Base-by-base conservation (phyloP, 768 basidiomycete species). In the Leccinum longicurvipes region DNA sequence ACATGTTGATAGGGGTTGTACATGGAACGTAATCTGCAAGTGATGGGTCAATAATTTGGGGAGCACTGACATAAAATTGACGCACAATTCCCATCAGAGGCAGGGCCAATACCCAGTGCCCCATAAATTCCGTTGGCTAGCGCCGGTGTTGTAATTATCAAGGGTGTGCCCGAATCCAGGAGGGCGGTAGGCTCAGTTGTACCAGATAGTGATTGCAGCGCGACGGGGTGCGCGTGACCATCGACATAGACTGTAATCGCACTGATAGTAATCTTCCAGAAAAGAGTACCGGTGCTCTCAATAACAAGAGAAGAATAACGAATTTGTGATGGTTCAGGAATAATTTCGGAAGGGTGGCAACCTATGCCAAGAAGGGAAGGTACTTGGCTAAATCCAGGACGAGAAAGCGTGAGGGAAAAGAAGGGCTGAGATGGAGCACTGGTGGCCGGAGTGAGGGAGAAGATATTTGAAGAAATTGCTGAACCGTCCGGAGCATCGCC, bases 101-200 rank as follows among this genome's bases (percentile, higher is more conserved):
- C 79, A 8, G 87, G 85, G 21, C 68, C 62, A 25, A 91, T 73
- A 1, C 84, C 86, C 51, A 89, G 72, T 4, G 89, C 86, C 9
- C 89, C 89, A 56, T 91, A 92, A 19, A 91, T 86, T 6, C 77
- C 89, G 60, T 92, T 86, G 15, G 89, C 86, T 19, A 92, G 75
- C 3, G 62, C 51, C 4, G 74, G 71, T 0, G 84, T 82, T 6
- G 87, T 80, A 1, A 92, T 66, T 49, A 92, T 90, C 14, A 79
- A 54, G 0, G 89, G 86, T 0, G 83, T 77, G 0, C 90, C 90
- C 0, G 85, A 82, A 66, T 92, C 90, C 31, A 91, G 64, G n/a
- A 89, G 78, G 4, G 87, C 89, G 44, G 77, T 81, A 0, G 87
- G 89, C 39, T 72, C 79, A 23, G 66, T 68, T 3, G 67, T 60